Conservation (phyloP, 2,329 filamentous ascomycete genomes). For the Fusarium brevicatenulatum region DNA sequence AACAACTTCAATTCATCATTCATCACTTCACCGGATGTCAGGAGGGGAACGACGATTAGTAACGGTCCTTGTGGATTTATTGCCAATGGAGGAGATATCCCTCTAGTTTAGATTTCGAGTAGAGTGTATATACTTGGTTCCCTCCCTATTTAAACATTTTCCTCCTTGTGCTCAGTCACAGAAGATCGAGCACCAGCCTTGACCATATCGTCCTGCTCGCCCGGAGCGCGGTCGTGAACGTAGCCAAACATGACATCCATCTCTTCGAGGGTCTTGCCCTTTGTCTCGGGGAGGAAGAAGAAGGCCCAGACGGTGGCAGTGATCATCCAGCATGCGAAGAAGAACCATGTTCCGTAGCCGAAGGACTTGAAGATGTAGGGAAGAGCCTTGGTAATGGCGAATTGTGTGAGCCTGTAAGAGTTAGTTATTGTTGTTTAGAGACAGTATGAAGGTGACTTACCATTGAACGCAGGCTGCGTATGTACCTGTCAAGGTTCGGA, state of each 20-base stretch:
- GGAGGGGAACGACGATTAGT: neutral
- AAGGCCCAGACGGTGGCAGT: slow-evolving; percentile 59
- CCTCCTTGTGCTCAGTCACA: slow-evolving; percentile 38
- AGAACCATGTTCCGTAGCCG: slow-evolving; percentile 65
- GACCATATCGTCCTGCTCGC: slow-evolving; percentile 23
- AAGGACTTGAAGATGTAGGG: slow-evolving; percentile 57
- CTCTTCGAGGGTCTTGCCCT: slow-evolving; percentile 63
- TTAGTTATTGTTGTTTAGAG: neutral
- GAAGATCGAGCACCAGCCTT: slow-evolving; percentile 27
- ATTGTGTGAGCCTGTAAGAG: slow-evolving; percentile 48
- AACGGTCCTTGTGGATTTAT: neutral
- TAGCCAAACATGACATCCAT: slow-evolving; percentile 56
- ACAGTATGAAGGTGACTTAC: neutral
- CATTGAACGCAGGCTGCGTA: slow-evolving; percentile 55
- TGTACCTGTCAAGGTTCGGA: slow-evolving; percentile 55
- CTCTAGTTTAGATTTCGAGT: neutral
- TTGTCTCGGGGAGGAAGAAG: slow-evolving; percentile 65
- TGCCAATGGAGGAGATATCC: neutral
- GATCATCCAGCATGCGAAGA: slow-evolving; percentile 64
- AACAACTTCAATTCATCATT: neutral
- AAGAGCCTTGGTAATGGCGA: slow-evolving; percentile 55
- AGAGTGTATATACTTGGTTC: neutral
- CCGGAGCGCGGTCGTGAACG: slow-evolving; percentile 30
- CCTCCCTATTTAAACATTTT: slow-evolving; percentile 13
- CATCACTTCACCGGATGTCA: neutral